Base-by-base conservation (phyloP, 306 rosid genomes). In the Adenanthera pavonina region DNA sequence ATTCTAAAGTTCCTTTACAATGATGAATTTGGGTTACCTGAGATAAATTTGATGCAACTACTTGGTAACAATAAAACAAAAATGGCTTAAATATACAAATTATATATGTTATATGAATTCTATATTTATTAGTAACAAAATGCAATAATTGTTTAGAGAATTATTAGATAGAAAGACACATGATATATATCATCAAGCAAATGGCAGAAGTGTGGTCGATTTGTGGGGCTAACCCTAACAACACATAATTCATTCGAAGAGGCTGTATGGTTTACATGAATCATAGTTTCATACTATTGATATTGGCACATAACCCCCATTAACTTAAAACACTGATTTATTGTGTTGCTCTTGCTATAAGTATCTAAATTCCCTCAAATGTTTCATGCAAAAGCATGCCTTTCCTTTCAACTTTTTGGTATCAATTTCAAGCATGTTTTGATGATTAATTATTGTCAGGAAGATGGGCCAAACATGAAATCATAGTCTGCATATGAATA, bases 211-310 rank as follows among this genome's bases (percentile, higher is more conserved):
- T 44, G 74, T 46, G 60, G 17, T 47, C 47, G 62, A 40, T 80
- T 33, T 72, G 78, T 80, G 69, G 83, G 65, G 43, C 78, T 71
- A 72, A 72, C 36, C 12, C 51, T 19, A 35, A 54, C n/a, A n/a
- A 53, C 14, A 54, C 60, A 48, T 30, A n/a, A 41, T 71, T 48
- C 60, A 71, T 48, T 48, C 14, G 2, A 35, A 70, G 57, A n/a
- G 74, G 16, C 11, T 69, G 74, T 54, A 35, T 68, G 73, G 52
- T 52, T 68, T 8, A 40, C 51, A 25, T 46, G 11, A 70, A 70
- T 70, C 38, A 47, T 48, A 71, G 25, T 33, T 71, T 71, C 60
- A 14, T 43, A 68, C 35, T 17, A n/a, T 40, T 41, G 34, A 3
- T 43, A 44, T 60, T 30, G 76, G 44, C 61, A 49, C 60, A 61